Evolutionary conservation across 345 rosid species (phyloP).

Genomic region (Reutealis trisperma): DNA sequence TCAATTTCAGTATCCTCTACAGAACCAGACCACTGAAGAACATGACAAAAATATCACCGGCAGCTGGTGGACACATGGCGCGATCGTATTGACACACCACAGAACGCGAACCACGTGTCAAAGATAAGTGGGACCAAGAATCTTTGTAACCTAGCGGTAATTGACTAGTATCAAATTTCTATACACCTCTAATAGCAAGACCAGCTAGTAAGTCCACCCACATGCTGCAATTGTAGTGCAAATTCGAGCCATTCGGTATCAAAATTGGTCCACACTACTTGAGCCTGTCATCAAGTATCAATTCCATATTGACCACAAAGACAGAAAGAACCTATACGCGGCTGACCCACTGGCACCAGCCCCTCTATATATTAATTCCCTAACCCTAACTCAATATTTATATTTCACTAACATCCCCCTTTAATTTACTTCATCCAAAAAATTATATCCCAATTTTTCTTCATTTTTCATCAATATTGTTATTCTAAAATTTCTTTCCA

Average conservation of each 20-base stretch:
- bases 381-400: neutral
- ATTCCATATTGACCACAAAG: slow-evolving; percentile 17
- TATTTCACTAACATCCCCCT: neutral
- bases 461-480: too few species aligned
- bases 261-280: slow-evolving; percentile 2
- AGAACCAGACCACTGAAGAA: neutral
- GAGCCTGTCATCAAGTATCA: neutral
- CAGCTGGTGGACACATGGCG: slow-evolving; percentile 19
- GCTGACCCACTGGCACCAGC: slow-evolving; percentile 22
- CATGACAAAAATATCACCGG: neutral
- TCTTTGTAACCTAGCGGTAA: slow-evolving; percentile 1
- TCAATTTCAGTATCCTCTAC: neutral
- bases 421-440: slow-evolving; percentile 5
- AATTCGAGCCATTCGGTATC: neutral
- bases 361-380: slow-evolving; percentile 3
- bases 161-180: neutral
- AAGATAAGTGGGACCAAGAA: neutral
- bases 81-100: slow-evolving; percentile 22
- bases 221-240: neutral
- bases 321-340: slow-evolving; percentile 1
- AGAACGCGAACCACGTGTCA: slow-evolving; percentile 12
- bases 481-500: neutral
- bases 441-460: neutral
- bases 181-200: neutral
- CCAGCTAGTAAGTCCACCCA: neutral